Conservation (phyloP, 2,329 filamentous ascomycete genomes). For the Kalmusia sp. region DNA sequence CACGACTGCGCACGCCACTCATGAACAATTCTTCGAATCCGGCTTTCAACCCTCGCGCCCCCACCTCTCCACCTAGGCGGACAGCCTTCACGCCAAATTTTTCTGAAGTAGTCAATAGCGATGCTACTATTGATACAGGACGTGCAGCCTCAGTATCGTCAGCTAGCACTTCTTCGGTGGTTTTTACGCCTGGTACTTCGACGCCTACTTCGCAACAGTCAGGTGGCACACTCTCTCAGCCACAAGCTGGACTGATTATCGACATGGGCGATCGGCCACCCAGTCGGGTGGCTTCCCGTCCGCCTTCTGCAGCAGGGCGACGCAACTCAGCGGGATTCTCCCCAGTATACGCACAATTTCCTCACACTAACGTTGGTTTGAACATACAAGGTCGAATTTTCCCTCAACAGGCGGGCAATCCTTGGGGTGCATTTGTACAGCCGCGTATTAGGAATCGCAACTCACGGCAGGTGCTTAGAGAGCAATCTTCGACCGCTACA, state of each 20-base stretch:
- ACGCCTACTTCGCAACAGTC: constrained; percentile 35
- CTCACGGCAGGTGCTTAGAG: constrained; percentile 44
- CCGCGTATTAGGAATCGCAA: constrained; percentile 34
- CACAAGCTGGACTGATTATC: constrained; percentile 32
- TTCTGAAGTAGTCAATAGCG: constrained; percentile 19
- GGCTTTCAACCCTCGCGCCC: constrained; percentile 27
- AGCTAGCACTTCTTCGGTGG: constrained; percentile 35
- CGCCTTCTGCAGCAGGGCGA: constrained; percentile 44
- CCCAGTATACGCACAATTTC: constrained; percentile 36
- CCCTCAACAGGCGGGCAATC: constrained; percentile 42
- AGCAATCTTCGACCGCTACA: constrained; percentile 49
- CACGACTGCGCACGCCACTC: constrained; percentile 42
- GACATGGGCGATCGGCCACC: constrained; percentile 48
- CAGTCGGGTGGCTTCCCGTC: constrained; percentile 44
- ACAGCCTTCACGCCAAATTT: constrained; percentile 30
- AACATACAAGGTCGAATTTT: constrained; percentile 43
- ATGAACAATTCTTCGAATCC: constrained; percentile 40
- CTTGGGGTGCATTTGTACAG: constrained; percentile 45
- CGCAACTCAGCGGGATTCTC: constrained; percentile 42
- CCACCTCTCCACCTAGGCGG: constrained; percentile 40
- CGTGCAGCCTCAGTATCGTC: constrained; percentile 38
- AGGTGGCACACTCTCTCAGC: constrained; percentile 35
- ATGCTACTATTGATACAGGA: constrained; percentile 25
- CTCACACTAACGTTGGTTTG: constrained; percentile 39
- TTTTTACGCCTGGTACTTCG: constrained; percentile 37